Conservation (phyloP, 805 yeast species). For the Tanozyma kutaoensis region DNA sequence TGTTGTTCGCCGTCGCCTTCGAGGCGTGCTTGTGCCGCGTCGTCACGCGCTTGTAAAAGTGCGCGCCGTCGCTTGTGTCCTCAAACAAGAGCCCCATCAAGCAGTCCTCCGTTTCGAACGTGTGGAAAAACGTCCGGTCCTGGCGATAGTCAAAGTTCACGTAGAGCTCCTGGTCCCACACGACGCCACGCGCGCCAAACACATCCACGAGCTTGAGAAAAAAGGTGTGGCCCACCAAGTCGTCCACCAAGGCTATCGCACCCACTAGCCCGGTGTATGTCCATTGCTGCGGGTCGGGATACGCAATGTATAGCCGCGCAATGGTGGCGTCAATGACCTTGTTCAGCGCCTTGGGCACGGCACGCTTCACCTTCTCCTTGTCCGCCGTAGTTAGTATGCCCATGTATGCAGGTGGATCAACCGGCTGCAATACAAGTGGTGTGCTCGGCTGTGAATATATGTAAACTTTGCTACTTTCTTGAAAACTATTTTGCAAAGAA, state of each 20-base stretch:
- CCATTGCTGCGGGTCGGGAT: constrained; percentile 77
- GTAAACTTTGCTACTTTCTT: no score
- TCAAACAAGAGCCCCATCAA: constrained; percentile 79
- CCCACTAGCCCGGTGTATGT: constrained; percentile 81
- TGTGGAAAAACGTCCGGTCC: constrained; percentile 88
- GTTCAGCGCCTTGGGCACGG: constrained; percentile 77
- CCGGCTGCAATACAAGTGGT: no score
- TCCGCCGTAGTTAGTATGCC: constrained; percentile 27
- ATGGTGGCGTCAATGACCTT: constrained; percentile 84
- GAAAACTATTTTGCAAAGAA: no score
- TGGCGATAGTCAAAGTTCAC: constrained; percentile 82
- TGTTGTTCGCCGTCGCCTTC: constrained; percentile 73
- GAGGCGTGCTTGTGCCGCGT: constrained; percentile 73
- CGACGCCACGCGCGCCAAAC: constrained; percentile 66
- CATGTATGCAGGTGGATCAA: no score
- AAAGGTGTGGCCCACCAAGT: constrained; percentile 86
- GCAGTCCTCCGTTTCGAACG: constrained; percentile 89
- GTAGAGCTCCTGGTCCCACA: constrained; percentile 96
- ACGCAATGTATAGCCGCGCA: constrained; percentile 80
- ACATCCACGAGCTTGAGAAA: constrained; percentile 85
- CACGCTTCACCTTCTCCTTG: constrained; percentile 81
- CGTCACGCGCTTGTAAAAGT: constrained; percentile 67
- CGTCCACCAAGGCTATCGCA: constrained; percentile 80
- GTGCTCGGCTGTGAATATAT: no score
- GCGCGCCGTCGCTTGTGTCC: constrained; percentile 78